Base-by-base conservation (phyloP, 2,329 filamentous ascomycete genomes). In the Fusarium virguliforme region DNA sequence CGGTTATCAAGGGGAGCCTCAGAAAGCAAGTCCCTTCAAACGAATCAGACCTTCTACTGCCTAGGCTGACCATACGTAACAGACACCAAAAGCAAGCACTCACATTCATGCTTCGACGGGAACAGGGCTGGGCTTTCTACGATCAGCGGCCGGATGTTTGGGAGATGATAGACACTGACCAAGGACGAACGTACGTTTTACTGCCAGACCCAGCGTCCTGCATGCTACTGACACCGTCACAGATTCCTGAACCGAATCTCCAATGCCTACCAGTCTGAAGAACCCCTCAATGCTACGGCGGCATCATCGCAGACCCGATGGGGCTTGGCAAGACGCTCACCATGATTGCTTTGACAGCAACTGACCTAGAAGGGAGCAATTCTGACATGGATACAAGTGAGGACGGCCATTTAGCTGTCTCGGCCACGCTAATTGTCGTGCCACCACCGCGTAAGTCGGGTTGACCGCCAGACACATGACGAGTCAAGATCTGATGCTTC, bases 261-360 rank as follows among this genome's bases (percentile, higher is more conserved):
- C 1, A 67, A 74, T 0, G 46, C 64, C 0, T 41, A 43, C 9
- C 78, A 82, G 41, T 0, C 2, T 0, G 75, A 83, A 4, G 70
- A 75, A 1, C 83, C 83, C 65, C 74, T 3, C 38, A 74, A 0
- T 84, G 83, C n/a, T 75, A 73, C 9, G 84, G 84, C 0, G 84
- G 84, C 1, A 82, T 85, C n/a, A 74, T 85, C 24, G 83, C 83
- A 1, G 84, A 85, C 62, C 77, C 80, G 0, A 86, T 85, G 84
- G 84, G 84, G 1, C 72, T 85, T 0, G 84, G 84, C 0, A 86
- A 86, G 59, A 84, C 83, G 0, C 64, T 85, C 1, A 80, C 80
- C 0, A 84, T 85, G 80, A 81, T 85, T 28, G 72, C 83, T 1
- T 62, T 86, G 2, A 71, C 79, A 2, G 83, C 82, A 2, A 66